A percentile compares a stretch with the other conserved stretches of the same genome.
Conservation (phyloP, 2,329 filamentous ascomycete species). For the Sordariomycetes sp. region DNA sequence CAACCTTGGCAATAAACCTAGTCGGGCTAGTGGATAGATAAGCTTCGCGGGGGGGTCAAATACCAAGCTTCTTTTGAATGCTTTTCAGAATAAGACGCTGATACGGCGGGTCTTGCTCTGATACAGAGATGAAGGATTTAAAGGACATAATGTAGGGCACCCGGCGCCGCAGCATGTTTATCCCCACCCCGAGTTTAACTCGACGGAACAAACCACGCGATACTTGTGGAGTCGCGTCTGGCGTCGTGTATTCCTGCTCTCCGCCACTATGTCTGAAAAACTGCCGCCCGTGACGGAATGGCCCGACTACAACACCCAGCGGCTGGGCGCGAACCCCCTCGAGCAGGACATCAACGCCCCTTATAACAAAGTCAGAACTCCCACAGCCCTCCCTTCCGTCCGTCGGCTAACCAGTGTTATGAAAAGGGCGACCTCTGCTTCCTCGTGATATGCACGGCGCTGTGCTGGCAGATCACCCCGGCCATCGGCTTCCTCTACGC, state of each 20-base stretch:
- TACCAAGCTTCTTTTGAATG: too few species aligned
- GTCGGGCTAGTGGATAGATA: too few species aligned
- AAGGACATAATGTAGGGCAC: too few species aligned
- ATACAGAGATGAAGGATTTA: too few species aligned
- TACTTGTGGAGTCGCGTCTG: too few species aligned
- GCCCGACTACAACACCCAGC: constrained; percentile 27
- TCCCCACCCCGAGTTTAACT: too few species aligned
- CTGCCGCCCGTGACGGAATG: constrained; percentile 18
- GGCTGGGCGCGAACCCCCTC: constrained; percentile 29
- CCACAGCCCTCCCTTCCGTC: not conserved
- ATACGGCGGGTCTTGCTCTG: too few species aligned
- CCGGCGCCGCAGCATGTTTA: too few species aligned
- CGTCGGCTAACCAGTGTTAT: not conserved
- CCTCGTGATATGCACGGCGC: constrained; percentile 24
- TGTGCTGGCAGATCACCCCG: constrained; percentile 26
- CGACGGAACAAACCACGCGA: too few species aligned
- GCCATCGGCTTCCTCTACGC: constrained; percentile 28
- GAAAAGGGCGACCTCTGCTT: constrained; percentile 28
- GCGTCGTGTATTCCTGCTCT: not conserved
- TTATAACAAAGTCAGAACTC: constrained; percentile 25
- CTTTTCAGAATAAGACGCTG: too few species aligned
- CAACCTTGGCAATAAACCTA: too few species aligned
- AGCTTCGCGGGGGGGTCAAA: too few species aligned
- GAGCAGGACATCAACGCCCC: constrained; percentile 30
- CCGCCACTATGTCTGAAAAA: not conserved